A percentile compares a stretch with the other conserved stretches of the same genome.
phyloP scores from a whole-genome alignment of 345 rosid species.

The Syzygium aqueum region DNA sequence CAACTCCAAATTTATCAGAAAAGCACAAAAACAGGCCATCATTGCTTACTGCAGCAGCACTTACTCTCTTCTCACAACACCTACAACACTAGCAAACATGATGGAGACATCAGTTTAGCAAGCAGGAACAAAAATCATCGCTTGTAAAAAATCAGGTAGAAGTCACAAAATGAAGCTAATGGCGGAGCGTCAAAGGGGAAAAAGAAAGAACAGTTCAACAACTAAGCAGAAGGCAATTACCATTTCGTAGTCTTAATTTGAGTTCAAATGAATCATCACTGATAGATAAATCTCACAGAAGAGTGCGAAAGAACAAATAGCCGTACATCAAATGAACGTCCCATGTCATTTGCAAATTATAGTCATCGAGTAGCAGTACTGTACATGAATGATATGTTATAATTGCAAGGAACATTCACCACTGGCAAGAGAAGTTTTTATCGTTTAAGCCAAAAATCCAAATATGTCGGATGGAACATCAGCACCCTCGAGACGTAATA shows the following conservation, averaged over 20 bases:
- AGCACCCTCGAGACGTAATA: background rate
- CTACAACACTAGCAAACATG: conserved; percentile 14
- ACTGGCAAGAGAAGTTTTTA: background rate
- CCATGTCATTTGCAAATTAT: background rate
- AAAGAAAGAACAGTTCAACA: background rate
- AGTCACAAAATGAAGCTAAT: background rate
- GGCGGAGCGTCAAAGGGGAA: background rate
- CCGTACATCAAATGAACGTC: background rate
- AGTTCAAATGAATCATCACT: background rate
- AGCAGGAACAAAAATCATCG: too few species aligned
- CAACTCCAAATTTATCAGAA: conserved; percentile 94
- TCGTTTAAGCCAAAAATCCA: background rate
- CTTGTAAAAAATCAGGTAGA: too few species aligned
- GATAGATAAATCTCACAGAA: background rate
- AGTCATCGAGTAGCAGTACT: background rate
- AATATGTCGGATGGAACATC: background rate
- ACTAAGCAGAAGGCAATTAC: background rate
- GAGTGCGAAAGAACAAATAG: background rate
- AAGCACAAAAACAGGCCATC: conserved; percentile 60
- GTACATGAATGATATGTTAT: background rate
- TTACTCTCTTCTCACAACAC: conserved; percentile 84
- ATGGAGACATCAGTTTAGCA: too few species aligned
- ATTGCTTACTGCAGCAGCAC: conserved; percentile 58
- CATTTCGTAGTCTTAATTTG: background rate
- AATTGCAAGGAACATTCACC: background rate